Base-by-base conservation (phyloP, 1,139 yeast species). In the Sugiyamaella xylanicola region DNA sequence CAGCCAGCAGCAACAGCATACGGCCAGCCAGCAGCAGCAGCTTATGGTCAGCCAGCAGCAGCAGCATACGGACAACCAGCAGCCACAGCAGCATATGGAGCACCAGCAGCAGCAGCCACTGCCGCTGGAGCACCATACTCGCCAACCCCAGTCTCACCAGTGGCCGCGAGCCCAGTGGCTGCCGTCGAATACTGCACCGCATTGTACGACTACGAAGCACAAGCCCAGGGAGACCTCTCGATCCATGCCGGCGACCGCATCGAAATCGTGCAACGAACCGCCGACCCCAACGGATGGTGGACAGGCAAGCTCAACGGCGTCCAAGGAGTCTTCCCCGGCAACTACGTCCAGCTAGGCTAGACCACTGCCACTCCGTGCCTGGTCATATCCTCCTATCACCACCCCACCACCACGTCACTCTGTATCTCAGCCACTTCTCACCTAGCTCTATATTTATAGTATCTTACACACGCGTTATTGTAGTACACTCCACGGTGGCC, bases 241-340 rank as follows among this genome's bases (percentile, higher is more conserved):
- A 87, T 93, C 74, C 81, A 85, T 39, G 96, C 96, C 0, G 98
- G 98, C 19, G 89, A 93, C 7, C 80, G 84, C 37, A 91, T 93
- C 64, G 91, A 89, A 65, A 78, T 93, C 56, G 81, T 91, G 4
- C 89, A 90, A 68, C 84, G 88, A 65, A 86, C 96, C 1, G 79
- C 83, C 0, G 97, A 91, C 68, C 79, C 85, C 54, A 90, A 90
- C 66, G 98, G 96, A 2, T 93, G 99, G 99, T 93, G 99, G 99
- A 89, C 96, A 0, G 99, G 99, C n/a, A 76, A 79, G 54, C 76
- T 82, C 63, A 89, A 91, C 65, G 97, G 97, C 9, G 86, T 79
- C 59, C 84, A 85, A 55, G 99, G 99, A 54, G 88, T 85, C 5
- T 93, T 93, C 77, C 99, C 99, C 3, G 98, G 97, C 15, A 93